Evolutionary conservation across 208 protist species (phyloP), one percentile per base, ranked within the genome.

Genomic region (Trypanosoma rangeli): DNA sequence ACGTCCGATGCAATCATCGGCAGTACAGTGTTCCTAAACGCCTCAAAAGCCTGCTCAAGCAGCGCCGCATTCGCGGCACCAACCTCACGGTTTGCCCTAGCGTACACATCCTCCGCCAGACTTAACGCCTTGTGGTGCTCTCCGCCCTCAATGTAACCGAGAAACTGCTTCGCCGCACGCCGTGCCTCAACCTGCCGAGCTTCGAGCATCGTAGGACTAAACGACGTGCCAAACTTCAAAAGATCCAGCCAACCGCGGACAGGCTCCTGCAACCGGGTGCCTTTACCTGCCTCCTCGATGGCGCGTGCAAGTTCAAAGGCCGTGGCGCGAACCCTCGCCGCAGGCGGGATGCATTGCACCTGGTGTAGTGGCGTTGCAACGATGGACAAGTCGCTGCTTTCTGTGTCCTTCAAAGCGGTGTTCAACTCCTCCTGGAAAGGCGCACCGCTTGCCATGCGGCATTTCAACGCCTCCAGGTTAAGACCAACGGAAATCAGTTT

Each of bases 401-500:
- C 89, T 0, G 89, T 87, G 60, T 94, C 92, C 18, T 83, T 84
- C 24, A 94, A 70, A 5, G 74, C 63, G 4, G 89, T 71, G n/a
- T 63, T 24, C 15, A 96, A 73, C 73, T 93, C 85, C 0, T 61
- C 48, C n/a, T 48, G 18, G 62, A 94, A 96, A 0, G 92, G 82
- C 24, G 13, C 22, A 10, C 92, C 92, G 0, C 59, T 39, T 15
- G 31, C 46, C 62, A 94, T 75, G 29, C 80, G 61, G 5, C 65
- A 33, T 28, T 72, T 71, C 3, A 96, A 73, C n/a, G 85, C 86
- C 68, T 90, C 84, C 28, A 82, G 85, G 63, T 92, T 86, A n/a
- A 96, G 73, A 8, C 81, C 59, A 18, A 94, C 84, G 3, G 89
- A 94, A 5, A 93, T 88, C 16, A 94, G 71, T 68, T 94, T 94